phyloP scores from a whole-genome alignment of 768 basidiomycete genomes.

The Mycena rosella region DNA sequence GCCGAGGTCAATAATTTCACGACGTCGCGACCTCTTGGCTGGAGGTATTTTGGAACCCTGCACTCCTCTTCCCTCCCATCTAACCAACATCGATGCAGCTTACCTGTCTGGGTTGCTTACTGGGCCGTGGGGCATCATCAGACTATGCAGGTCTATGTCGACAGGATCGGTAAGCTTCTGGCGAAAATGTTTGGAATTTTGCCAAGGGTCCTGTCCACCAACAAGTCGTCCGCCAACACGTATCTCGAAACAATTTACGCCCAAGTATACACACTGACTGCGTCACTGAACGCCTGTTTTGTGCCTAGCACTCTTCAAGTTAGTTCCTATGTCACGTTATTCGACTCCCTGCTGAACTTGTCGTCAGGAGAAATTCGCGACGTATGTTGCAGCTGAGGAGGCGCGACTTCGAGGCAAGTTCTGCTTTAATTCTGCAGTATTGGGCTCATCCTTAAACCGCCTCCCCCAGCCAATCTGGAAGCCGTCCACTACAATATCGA shows the following conservation, averaged over 20 bases:
- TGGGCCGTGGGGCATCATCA: constrained; percentile 28
- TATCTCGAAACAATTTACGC: constrained; percentile 21
- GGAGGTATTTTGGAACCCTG: constrained; percentile 27
- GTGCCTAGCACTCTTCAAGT: constrained; percentile 14
- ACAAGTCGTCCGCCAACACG: constrained; percentile 17
- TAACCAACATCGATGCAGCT: too few relatives aligned
- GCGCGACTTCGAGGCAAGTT: constrained; percentile 24
- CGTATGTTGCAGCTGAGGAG: constrained; percentile 26
- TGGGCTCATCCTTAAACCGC: neutral
- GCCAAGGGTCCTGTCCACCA: constrained; percentile 1
- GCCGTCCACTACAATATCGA: constrained; percentile 32
- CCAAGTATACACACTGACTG: neutral
- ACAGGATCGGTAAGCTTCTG: constrained; percentile 10
- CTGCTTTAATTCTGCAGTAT: too few relatives aligned
- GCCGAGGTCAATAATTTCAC: constrained; percentile 33
- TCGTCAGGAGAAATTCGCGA: constrained; percentile 20
- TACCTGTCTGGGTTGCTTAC: constrained; percentile 36
- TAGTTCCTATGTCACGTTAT: neutral
- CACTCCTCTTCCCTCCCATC: too few relatives aligned
- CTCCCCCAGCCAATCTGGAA: constrained; percentile 27
- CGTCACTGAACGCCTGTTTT: constrained; percentile 7
- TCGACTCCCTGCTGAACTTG: neutral
- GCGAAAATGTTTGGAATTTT: constrained; percentile 30
- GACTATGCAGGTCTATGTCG: constrained; percentile 9
- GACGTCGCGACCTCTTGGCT: constrained; percentile 20